phyloP scores from a whole-genome alignment of 768 basidiomycete species.

The Tephrocybe sp. region DNA sequence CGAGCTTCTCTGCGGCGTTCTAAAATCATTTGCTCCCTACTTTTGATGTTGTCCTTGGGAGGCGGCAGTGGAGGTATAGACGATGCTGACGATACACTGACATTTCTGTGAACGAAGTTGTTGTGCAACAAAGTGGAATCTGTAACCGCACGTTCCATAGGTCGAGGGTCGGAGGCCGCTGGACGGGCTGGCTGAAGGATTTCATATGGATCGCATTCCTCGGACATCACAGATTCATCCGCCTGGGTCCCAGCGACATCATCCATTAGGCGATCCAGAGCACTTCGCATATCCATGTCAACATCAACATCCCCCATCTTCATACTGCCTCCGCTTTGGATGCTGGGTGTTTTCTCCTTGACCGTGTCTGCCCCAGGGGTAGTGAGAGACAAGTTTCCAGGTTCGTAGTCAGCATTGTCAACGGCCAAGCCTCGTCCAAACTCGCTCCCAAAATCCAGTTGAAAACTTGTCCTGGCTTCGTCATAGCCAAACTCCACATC shows the following conservation, averaged over 20 bases:
- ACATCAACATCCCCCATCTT: constrained; percentile 52
- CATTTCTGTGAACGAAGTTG: constrained; percentile 36
- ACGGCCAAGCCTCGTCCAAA: constrained; percentile 41
- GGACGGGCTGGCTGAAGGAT: constrained; percentile 19
- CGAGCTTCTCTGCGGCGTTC: constrained; percentile 67
- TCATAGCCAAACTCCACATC: constrained; percentile 33
- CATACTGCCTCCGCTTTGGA: constrained; percentile 26
- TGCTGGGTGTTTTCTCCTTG: constrained; percentile 19
- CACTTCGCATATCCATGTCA: constrained; percentile 69
- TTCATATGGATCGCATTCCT: constrained; percentile 40
- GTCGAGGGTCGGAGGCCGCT: constrained; percentile 13
- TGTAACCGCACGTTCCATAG: constrained; percentile 48
- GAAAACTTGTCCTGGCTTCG: constrained; percentile 23
- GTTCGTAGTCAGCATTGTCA: constrained; percentile 13
- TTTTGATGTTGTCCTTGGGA: constrained; percentile 64
- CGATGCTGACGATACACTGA: constrained; percentile 39
- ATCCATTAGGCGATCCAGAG: constrained; percentile 71
- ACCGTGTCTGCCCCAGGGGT: neutral
- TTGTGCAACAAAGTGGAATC: constrained; percentile 45
- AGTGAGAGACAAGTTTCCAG: constrained; percentile 7
- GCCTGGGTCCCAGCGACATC: constrained; percentile 50
- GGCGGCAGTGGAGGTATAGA: constrained; percentile 48
- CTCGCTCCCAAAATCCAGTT: constrained; percentile 49
- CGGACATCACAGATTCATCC: constrained; percentile 42
- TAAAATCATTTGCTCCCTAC: constrained; percentile 65